A percentile compares a stretch with the other conserved stretches of the same genome.
Evolutionary conservation across 345 rosid genomes (phyloP).

Genomic region (Moricandia arvensis): DNA sequence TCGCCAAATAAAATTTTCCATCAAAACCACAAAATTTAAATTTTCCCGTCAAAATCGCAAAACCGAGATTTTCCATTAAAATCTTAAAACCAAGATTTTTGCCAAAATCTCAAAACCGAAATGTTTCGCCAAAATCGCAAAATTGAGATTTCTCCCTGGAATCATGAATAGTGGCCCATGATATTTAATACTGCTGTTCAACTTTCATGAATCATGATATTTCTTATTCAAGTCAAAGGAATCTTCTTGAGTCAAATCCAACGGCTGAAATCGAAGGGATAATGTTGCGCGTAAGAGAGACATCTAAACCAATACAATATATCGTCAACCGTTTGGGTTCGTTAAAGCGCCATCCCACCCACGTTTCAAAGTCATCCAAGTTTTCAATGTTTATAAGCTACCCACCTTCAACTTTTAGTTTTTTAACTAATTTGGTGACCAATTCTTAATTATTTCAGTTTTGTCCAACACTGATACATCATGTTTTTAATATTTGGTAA

Average conservation of each 20-base stretch:
- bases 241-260: constrained; percentile 22
- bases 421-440: not conserved
- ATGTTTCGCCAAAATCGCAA: too few relatives aligned
- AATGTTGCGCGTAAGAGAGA: constrained; percentile 19
- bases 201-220: not conserved
- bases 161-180: too few relatives aligned
- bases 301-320: not conserved
- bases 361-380: constrained; percentile 22
- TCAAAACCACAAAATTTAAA: too few relatives aligned
- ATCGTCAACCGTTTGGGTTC: constrained; percentile 25
- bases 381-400: constrained; percentile 12
- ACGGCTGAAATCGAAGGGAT: constrained; percentile 26
- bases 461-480: not conserved
- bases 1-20: too few relatives aligned
- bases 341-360: constrained; percentile 12
- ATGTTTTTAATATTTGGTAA: too few relatives aligned
- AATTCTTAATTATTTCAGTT: not conserved
- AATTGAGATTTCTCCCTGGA: too few relatives aligned
- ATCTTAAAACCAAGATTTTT: too few relatives aligned
- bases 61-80: too few relatives aligned
- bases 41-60: too few relatives aligned
- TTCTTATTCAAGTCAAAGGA: constrained; percentile 19
- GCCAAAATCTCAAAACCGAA: too few relatives aligned
- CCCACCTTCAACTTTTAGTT: not conserved
- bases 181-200: not conserved